These are phyloP conservation scores for carrot (Daucus carota) DNA, from an alignment of 129 eudicot species.

Conservation along the genomic window DNA sequence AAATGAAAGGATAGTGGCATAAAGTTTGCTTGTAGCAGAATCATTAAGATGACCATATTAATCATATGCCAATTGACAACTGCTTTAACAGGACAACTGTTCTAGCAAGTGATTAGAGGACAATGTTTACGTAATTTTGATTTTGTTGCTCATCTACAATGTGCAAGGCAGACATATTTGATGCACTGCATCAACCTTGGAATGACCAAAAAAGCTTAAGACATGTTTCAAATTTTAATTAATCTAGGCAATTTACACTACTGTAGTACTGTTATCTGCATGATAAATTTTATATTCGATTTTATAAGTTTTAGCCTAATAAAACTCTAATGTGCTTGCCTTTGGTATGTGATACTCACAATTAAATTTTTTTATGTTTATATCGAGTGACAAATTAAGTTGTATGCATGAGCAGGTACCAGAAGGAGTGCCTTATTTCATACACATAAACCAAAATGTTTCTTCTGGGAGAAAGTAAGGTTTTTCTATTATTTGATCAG, in stretches of 20 bases:
- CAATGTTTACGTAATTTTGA: not conserved
- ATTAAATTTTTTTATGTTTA: not conserved
- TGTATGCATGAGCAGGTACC: conserved; percentile 19
- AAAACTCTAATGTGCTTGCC: not conserved
- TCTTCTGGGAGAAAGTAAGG: conserved; percentile 39
- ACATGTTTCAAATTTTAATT: not conserved
- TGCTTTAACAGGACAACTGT: not conserved
- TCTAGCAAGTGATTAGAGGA: not conserved
- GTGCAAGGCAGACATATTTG: not conserved
- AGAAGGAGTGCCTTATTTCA: conserved; percentile 29
- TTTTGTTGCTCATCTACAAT: not conserved
- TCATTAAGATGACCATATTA: not conserved
- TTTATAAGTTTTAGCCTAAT: not conserved
- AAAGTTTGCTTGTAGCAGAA: not conserved
- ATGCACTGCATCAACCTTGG: not conserved
- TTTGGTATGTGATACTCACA: not conserved
- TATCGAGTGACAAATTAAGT: not conserved
- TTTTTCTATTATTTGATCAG: not conserved
- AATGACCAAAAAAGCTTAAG: not conserved
- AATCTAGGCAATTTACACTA: not conserved
- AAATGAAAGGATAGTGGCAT: not conserved
- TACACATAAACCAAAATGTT: conserved; percentile 36
- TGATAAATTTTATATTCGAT: not conserved
- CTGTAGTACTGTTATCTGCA: too few species aligned
- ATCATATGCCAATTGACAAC: not conserved